Evolutionary conservation across 805 yeast species (phyloP), one percentile per base, ranked within the genome.

Genomic region (Danielia oregonensis): DNA sequence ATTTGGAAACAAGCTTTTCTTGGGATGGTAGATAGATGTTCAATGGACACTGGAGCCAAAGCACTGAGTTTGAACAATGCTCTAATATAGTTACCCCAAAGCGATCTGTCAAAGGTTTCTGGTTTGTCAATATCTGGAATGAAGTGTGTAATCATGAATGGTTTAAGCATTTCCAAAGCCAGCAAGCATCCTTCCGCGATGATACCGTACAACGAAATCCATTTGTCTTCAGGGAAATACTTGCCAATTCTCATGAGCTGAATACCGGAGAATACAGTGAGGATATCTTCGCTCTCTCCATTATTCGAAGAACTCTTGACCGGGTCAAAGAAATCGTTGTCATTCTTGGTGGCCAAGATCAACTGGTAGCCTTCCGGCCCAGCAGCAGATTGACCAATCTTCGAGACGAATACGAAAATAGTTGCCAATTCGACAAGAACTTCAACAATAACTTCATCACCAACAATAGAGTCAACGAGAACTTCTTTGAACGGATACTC

Each of bases 381-480:
- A 4, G 72, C 63, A 4, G 68, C 51, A 5, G 42, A 47, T 39
- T 63, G 67, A 6, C 76, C 75, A 37, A 77, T 65, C 46, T 72
- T 74, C 11, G 80, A 62, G 17, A 80, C 58, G 48, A 65, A 74
- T 11, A 79, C 66, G 35, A 79, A 72, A n/a, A 83, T 63, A 11
- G 81, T 71, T 5, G 82, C 67, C 31, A 86, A 54, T 52, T 87
- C 96, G 26, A 84, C 62, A 35, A 86, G 61, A 3, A 82, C 67
- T 53, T 87, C 96, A 17, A 79, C 86, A 37, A 83, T 66, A 2
- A 70, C 63, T 43, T 79, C 84, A 42, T 81, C 85, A 42, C 78
- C 76, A 13, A 85, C 83, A 28, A 79, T 67, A 0, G 94, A 81
- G 51, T 87, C 95, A 44, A 84, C 74, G 0, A 89, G 77, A 19